phyloP scores from a whole-genome alignment of 805 yeast species.

The Saccharomycopsis oosterbeekiorum region DNA sequence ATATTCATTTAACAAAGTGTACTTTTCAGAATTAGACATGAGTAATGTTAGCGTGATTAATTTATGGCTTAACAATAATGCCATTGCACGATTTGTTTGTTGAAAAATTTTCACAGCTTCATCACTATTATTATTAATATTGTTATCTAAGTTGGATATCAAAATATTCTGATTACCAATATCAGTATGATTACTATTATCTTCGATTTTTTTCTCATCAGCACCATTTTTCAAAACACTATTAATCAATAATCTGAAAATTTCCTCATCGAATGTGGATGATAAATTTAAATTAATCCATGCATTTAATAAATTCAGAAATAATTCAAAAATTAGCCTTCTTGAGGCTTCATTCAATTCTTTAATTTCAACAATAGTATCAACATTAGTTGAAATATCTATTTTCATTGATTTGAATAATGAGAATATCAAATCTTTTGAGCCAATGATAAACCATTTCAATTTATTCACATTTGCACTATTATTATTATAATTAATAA shows the following conservation, averaged over 20 bases:
- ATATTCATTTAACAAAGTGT: background rate
- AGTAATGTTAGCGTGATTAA: constrained; percentile 12
- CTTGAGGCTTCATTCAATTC: constrained; percentile 6
- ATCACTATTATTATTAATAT: background rate
- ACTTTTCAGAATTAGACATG: background rate
- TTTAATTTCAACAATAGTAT: constrained; percentile 5
- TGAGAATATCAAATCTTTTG: background rate
- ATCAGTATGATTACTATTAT: background rate
- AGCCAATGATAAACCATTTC: constrained; percentile 5
- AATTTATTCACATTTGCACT: background rate
- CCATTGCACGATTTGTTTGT: background rate
- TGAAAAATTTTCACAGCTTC: background rate
- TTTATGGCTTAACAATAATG: constrained; percentile 5
- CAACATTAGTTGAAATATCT: background rate
- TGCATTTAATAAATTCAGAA: constrained; percentile 5
- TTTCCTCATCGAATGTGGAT: background rate
- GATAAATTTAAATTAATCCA: background rate
- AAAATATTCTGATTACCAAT: background rate
- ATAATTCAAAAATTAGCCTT: background rate
- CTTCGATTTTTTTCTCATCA: background rate
- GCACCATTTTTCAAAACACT: background rate
- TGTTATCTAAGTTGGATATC: background rate
- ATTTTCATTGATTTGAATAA: background rate
- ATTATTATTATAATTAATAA: constrained; percentile 1
- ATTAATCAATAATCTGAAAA: background rate